phyloP scores from a whole-genome alignment of 106 monocot genomes.

The Vanilla planifolia region DNA sequence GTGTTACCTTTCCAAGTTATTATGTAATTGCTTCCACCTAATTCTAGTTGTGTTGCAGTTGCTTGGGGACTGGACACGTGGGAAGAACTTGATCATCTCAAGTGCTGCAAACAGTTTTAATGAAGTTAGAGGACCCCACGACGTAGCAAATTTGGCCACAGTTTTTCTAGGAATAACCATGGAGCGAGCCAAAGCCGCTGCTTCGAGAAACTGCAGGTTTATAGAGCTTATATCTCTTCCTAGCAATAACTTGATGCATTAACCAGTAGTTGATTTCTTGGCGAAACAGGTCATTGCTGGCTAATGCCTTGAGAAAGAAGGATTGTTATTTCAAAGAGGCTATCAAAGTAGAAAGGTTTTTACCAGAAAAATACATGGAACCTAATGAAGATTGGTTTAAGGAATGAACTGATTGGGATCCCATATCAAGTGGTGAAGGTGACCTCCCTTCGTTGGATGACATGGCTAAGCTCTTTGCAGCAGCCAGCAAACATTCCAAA shows the following conservation, averaged over 20 bases:
- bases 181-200: slow-evolving; percentile 71
- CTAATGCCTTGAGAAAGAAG: slow-evolving; percentile 65
- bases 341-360: slow-evolving; percentile 67
- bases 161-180: slow-evolving; percentile 70
- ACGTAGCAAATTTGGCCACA: slow-evolving; percentile 53
- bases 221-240: slow-evolving; percentile 2
- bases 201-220: slow-evolving; percentile 76
- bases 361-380: slow-evolving; percentile 28
- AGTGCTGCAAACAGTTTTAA: slow-evolving; percentile 60
- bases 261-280: not conserved
- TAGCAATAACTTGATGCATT: not conserved
- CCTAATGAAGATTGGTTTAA: slow-evolving; percentile 25
- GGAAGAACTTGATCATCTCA: slow-evolving; percentile 85
- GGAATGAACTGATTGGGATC: slow-evolving; percentile 77
- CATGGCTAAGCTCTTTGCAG: slow-evolving; percentile 36
- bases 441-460: slow-evolving; percentile 67
- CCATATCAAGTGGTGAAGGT: slow-evolving; percentile 70
- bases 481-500: slow-evolving; percentile 14
- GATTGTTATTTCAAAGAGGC: slow-evolving; percentile 62
- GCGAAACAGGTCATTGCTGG: slow-evolving; percentile 44
- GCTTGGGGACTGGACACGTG: slow-evolving; percentile 70
- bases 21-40: no score
- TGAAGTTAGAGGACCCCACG: slow-evolving; percentile 86
- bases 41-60: slow-evolving; percentile 35
- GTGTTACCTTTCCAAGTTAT: no score